These are phyloP conservation scores for Balakata baccata DNA, from an alignment of 345 rosid species.

Conservation along the genomic window DNA sequence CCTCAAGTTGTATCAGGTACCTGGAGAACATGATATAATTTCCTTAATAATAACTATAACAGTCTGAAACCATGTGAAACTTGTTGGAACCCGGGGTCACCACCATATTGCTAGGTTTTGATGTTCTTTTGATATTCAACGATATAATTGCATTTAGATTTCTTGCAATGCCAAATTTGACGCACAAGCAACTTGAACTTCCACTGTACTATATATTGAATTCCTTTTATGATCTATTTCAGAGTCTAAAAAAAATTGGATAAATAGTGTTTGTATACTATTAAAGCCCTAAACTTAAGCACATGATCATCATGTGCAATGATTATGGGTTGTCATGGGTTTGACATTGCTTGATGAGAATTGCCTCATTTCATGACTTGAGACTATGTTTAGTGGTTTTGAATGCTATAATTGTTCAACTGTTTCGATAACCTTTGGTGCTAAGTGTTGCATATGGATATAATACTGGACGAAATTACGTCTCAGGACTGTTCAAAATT, in stretches of 20 bases:
- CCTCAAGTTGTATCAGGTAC: slow-evolving; percentile 13
- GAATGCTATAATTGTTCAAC: not conserved
- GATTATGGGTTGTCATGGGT: not conserved
- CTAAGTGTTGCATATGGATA: not conserved
- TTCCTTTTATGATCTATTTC: not conserved
- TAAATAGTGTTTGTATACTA: not conserved
- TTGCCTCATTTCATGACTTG: not conserved
- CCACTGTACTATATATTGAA: not conserved
- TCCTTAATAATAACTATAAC: not conserved
- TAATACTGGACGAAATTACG: not conserved
- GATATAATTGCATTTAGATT: not conserved
- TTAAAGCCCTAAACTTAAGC: not conserved
- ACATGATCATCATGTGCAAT: not conserved
- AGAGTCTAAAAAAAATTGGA: not conserved
- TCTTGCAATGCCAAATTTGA: not conserved
- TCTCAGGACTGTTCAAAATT: not conserved
- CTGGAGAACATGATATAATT: slow-evolving; percentile 1
- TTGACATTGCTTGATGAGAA: not conserved
- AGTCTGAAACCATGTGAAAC: not conserved
- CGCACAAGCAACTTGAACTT: not conserved
- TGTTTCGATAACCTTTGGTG: not conserved
- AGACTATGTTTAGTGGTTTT: not conserved
- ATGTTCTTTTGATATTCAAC: not conserved
- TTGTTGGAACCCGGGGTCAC: not conserved
- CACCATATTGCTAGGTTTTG: not conserved